Conservation (phyloP, 2,329 filamentous ascomycete genomes). For the Chaetomium sp. region DNA sequence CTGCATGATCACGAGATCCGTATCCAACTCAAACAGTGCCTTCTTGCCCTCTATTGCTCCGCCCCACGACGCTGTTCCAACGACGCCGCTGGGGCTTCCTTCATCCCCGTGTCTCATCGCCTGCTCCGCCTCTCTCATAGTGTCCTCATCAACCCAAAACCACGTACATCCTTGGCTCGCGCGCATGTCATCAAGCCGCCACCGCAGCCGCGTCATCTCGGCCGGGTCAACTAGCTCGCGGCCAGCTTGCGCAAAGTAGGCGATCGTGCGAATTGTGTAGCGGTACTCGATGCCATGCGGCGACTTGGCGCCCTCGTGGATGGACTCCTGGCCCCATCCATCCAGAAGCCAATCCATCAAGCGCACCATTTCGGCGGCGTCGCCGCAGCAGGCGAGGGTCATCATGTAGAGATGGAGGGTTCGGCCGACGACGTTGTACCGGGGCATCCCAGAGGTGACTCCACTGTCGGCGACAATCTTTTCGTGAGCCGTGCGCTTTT, state of each 20-base stretch:
- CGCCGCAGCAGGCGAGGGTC: slow-evolving; percentile 53
- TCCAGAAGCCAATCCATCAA: slow-evolving; percentile 53
- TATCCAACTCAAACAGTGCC: slow-evolving; percentile 1
- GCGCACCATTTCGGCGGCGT: slow-evolving; percentile 50
- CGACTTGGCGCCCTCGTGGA: slow-evolving; percentile 32
- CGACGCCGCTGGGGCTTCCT: too few relatives aligned
- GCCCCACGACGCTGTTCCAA: neutral
- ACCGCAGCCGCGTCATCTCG: slow-evolving; percentile 29
- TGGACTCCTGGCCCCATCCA: slow-evolving; percentile 35
- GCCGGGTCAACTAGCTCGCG: slow-evolving; percentile 34
- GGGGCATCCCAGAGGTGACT: slow-evolving; percentile 23
- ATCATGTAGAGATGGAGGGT: slow-evolving; percentile 56
- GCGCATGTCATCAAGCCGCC: slow-evolving; percentile 18
- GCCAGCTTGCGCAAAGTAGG: slow-evolving; percentile 42
- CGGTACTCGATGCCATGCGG: slow-evolving; percentile 31
- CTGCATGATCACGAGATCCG: slow-evolving; percentile 8
- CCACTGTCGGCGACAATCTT: neutral
- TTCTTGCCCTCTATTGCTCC: neutral
- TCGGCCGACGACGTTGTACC: slow-evolving; percentile 39
- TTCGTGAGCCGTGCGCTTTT: neutral
- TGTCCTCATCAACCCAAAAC: slow-evolving; percentile 13
- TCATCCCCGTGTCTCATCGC: too few relatives aligned
- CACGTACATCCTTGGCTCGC: slow-evolving; percentile 16
- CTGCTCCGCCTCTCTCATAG: too few relatives aligned
- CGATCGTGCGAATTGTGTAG: slow-evolving; percentile 25